Percentiles rank a stretch among this genome's conserved stretches.
Evolutionary conservation across 345 rosid species (phyloP).

Genomic region (Citrus reticulata): DNA sequence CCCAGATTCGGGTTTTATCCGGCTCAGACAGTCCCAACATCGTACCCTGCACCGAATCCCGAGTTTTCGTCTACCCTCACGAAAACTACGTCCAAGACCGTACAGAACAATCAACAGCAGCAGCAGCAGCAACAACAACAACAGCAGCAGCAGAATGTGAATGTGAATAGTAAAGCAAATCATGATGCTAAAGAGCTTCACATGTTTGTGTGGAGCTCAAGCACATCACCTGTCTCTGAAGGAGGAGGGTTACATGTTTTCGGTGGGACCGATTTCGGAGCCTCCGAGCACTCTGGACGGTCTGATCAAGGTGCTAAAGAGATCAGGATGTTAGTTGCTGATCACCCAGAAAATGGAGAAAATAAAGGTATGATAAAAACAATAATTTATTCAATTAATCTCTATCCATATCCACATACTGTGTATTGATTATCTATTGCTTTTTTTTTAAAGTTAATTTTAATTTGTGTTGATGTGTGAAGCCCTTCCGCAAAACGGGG

Average conservation of each 20-base stretch:
- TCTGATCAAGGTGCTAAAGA: slow-evolving; percentile 89
- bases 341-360: slow-evolving; percentile 72
- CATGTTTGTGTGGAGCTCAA: slow-evolving; percentile 99
- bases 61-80: slow-evolving; percentile 51
- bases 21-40: slow-evolving; percentile 48
- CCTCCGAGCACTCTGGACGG: slow-evolving; percentile 66
- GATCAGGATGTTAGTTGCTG: slow-evolving; percentile 84
- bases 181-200: slow-evolving; percentile 90
- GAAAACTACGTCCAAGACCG: slow-evolving; percentile 25
- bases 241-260: slow-evolving; percentile 65
- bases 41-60: slow-evolving; percentile 89
- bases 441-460: background rate
- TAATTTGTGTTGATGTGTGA: slow-evolving; percentile 10
- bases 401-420: background rate
- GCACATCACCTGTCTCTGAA: slow-evolving; percentile 89
- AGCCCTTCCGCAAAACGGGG: slow-evolving; percentile 47
- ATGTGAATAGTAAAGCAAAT: slow-evolving; percentile 38
- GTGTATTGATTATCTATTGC: background rate
- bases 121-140: slow-evolving; percentile 19
- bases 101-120: slow-evolving; percentile 14
- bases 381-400: background rate
- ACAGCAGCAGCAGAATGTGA: slow-evolving; percentile 16
- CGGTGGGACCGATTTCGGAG: slow-evolving; percentile 54
- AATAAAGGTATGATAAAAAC: slow-evolving; percentile 43
- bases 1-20: slow-evolving; percentile 79